Evolutionary conservation across 2,329 filamentous ascomycete species (phyloP).

Genomic region (Botryotinia convoluta): DNA sequence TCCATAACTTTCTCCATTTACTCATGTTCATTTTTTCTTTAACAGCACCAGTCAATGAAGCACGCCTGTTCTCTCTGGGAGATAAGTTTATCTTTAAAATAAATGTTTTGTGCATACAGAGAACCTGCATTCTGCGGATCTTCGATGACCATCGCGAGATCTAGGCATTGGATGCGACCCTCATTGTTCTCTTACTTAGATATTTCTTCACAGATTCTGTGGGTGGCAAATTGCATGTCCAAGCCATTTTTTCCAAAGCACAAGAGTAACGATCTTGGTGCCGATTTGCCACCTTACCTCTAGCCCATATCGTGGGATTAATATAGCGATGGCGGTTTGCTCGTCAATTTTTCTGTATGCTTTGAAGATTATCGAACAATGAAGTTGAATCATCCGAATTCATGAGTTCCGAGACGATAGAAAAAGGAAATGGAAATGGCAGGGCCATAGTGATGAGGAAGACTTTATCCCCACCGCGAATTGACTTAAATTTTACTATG

Average conservation of each 20-base stretch:
- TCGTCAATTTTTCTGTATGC: background rate
- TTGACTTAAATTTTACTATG: background rate
- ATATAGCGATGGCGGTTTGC: background rate
- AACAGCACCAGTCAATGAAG: background rate
- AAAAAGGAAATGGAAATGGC: background rate
- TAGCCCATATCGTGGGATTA: background rate
- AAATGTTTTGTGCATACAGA: background rate
- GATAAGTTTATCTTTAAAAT: background rate
- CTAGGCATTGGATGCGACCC: background rate
- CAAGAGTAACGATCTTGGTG: background rate
- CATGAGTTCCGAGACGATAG: background rate
- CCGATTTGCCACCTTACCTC: background rate
- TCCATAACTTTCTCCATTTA: background rate
- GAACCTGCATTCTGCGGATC: background rate
- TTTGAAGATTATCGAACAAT: background rate
- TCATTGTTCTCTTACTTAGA: background rate
- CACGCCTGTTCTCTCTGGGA: accelerated
- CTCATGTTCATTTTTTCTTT: background rate
- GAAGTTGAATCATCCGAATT: background rate
- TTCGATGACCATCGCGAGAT: background rate
- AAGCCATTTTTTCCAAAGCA: background rate
- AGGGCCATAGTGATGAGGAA: background rate
- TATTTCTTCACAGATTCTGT: background rate
- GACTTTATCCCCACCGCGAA: accelerated
- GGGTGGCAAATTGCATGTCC: background rate